These are phyloP conservation scores for Xylaria flabelliformis DNA, from an alignment of 495 filamentous ascomycete genomes.

Conservation along the genomic window DNA sequence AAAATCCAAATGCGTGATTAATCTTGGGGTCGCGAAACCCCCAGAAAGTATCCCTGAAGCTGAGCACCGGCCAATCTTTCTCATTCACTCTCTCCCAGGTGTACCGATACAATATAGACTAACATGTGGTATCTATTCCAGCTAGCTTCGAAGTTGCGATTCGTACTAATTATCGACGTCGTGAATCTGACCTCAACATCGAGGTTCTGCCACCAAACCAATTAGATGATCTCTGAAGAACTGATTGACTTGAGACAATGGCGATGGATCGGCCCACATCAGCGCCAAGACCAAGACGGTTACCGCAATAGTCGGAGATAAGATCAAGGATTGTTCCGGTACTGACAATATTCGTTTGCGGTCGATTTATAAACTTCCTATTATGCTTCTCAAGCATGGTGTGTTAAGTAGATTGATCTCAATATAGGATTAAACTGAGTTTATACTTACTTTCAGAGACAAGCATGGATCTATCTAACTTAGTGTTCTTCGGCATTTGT, in stretches of 20 bases:
- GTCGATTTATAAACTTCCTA: not conserved
- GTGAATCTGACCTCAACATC: not conserved
- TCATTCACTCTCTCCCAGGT: not conserved
- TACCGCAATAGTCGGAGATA: not conserved
- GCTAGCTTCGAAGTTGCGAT: not conserved
- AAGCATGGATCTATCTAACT: not conserved
- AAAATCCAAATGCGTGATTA: not conserved
- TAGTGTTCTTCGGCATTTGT: not conserved
- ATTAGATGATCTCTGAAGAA: not conserved
- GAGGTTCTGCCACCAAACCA: no score
- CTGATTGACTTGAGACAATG: not conserved
- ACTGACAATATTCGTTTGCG: not conserved
- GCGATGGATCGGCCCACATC: not conserved
- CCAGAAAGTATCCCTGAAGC: not conserved
- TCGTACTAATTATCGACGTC: not conserved
- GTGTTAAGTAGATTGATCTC: not conserved
- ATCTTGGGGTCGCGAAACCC: no score
- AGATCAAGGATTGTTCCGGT: slow-evolving; percentile 1
- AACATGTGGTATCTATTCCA: not conserved
- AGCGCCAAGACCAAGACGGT: not conserved
- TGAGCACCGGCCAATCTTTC: not conserved
- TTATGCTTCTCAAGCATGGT: not conserved
- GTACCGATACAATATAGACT: not conserved
- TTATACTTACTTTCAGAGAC: not conserved
- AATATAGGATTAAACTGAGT: not conserved